Base-by-base conservation (phyloP, 768 basidiomycete genomes). In the Crepidotus variabilis region DNA sequence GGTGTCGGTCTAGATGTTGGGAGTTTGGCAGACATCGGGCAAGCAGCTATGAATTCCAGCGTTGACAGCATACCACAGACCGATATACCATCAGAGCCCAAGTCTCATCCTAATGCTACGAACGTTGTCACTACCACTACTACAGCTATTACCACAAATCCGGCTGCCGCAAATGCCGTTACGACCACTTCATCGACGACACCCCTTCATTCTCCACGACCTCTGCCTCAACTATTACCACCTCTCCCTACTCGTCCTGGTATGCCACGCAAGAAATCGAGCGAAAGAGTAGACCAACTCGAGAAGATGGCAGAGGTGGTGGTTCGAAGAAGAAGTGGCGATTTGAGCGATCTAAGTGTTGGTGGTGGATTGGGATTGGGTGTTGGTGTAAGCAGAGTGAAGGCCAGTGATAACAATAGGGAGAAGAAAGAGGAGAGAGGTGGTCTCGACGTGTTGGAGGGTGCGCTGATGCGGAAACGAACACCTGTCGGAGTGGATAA, bases 221-320 rank as follows among this genome's bases (percentile, higher is more conserved):
- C 64, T 22, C 61, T 60, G 13, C 61, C 63, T n/a, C 64, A 51
- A 47, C 55, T 54, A 50, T 33, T 50, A 47, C 65, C 65, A 55
- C 69, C 62, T 39, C 63, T 64, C 54, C 51, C 54, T 50, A 46
- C 65, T 60, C 39, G n/a, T 50, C 55, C 52, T 11, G 14, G 28
- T 9, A 7, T 39, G 39, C 14, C 35, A 21, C 47, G 18, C 49
- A 43, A 20, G 14, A 14, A 14, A 14, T 43, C 39, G 22, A 82
- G 81, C 62, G 78, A 82, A 56, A 70, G 83, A n/a, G 88, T 92
- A 6, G 82, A 83, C 57, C 74, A 78, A 58, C 74, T 92, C 52
- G 91, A 92, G 71, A 77, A 79, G 67, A 84, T 93, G 76, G 90
- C 87, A 0, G 86, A 82, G 32, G 79, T 79, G 55, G 84, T 81